These are phyloP conservation scores for Peniophora sp. DNA, from an alignment of 1,284 basidiomycete species.

Conservation along the genomic window DNA sequence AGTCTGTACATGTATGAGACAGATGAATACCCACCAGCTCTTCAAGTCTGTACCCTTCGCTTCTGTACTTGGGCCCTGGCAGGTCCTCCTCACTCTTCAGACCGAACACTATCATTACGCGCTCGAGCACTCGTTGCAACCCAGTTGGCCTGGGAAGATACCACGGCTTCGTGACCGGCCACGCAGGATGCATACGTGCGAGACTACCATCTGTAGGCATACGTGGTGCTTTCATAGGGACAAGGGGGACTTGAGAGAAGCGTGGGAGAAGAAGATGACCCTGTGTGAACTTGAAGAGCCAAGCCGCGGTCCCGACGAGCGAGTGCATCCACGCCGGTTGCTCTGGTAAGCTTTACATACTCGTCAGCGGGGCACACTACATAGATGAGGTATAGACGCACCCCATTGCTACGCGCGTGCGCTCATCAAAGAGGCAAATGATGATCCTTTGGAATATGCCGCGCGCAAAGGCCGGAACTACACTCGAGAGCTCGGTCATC, in stretches of 20 bases:
- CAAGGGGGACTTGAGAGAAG: neutral
- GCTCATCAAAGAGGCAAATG: constrained; percentile 30
- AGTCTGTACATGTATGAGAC: neutral
- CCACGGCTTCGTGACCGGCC: constrained; percentile 1
- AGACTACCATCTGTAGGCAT: neutral
- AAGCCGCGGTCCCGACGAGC: neutral
- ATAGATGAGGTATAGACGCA: constrained; percentile 16
- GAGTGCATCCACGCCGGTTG: constrained; percentile 2
- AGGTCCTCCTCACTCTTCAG: neutral
- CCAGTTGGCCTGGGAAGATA: neutral
- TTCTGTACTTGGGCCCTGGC: neutral
- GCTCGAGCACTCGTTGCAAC: neutral
- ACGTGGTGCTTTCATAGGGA: neutral
- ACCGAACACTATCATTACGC: neutral
- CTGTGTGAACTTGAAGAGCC: neutral
- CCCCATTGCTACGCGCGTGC: constrained; percentile 35
- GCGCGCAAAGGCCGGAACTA: constrained; percentile 29
- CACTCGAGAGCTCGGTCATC: constrained; percentile 27
- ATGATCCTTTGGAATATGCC: constrained; percentile 23
- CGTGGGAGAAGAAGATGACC: neutral
- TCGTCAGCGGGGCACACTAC: neutral
- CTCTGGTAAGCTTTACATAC: neutral
- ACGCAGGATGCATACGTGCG: constrained; percentile 2
- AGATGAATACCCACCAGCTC: neutral
- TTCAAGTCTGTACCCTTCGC: constrained; percentile 2